Conservation (phyloP, 2,329 filamentous ascomycete genomes). For the Epichloe festucae region DNA sequence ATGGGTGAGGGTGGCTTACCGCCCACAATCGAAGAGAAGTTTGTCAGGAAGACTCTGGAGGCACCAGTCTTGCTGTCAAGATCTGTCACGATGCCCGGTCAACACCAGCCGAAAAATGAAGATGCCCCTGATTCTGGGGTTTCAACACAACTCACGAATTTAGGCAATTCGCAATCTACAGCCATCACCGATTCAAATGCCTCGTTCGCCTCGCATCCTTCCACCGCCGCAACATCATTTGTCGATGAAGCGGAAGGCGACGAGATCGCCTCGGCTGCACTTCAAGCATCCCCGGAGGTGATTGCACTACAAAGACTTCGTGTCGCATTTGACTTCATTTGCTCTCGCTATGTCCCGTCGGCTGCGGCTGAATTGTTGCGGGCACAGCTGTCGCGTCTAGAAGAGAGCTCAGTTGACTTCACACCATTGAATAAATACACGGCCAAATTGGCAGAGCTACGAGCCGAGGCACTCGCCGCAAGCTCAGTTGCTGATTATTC, state of each 20-base stretch:
- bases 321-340: constrained; percentile 52
- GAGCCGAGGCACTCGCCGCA: constrained; percentile 56
- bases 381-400: constrained; percentile 24
- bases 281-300: constrained; percentile 35
- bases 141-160: constrained; percentile 13
- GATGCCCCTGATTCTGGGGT: constrained; percentile 9
- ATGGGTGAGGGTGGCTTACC: constrained; percentile 58
- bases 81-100: constrained; percentile 31
- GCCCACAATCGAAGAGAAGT: constrained; percentile 70
- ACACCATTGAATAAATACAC: constrained; percentile 58
- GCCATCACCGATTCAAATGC: constrained; percentile 21
- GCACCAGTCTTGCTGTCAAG: constrained; percentile 60
- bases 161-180: constrained; percentile 30
- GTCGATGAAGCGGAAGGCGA: constrained; percentile 18
- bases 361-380: constrained; percentile 29
- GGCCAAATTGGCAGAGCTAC: constrained; percentile 49
- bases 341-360: constrained; percentile 44
- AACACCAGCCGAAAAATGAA: constrained; percentile 6
- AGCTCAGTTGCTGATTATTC: constrained; percentile 59
- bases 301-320: constrained; percentile 49
- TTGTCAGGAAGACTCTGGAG: constrained; percentile 64
- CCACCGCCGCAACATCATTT: constrained; percentile 34
- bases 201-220: constrained; percentile 25
- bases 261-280: constrained; percentile 26
- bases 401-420: constrained; percentile 44